Conservation (phyloP, 148 eudicot genomes). For the Fallopia convolvulus region DNA sequence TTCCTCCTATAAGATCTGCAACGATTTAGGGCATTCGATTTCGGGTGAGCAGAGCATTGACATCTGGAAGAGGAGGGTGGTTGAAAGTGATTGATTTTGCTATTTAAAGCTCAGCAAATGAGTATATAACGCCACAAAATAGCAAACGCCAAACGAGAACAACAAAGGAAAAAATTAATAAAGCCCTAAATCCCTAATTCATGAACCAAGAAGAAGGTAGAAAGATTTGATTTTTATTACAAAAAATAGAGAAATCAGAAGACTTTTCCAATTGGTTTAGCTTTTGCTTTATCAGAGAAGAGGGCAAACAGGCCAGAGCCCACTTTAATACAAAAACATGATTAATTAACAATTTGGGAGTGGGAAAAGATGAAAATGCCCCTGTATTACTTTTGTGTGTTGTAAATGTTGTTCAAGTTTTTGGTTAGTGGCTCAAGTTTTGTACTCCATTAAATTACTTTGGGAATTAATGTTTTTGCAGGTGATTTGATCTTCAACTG, state of each 20-base stretch:
- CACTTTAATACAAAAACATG: background rate
- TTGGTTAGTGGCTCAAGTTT: background rate
- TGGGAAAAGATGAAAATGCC: background rate
- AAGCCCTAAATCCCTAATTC: constrained; percentile 10
- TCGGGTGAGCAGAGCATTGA: constrained; percentile 1
- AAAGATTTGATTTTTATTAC: background rate
- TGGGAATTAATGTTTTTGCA: background rate
- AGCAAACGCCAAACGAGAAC: constrained; percentile 6
- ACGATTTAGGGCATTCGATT: constrained; percentile 7
- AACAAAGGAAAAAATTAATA: background rate
- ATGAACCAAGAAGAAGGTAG: background rate
- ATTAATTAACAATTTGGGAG: background rate
- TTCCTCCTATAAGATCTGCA: constrained; percentile 10
- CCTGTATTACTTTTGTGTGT: background rate
- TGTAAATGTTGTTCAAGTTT: background rate
- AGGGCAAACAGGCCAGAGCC: background rate
- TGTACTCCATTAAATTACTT: background rate
- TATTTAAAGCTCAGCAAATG: constrained; percentile 12
- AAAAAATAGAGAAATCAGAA: background rate
- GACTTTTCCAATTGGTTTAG: constrained; percentile 1
- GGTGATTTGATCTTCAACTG: constrained; percentile 5
- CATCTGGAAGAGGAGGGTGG: constrained; percentile 10
- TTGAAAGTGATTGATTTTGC: constrained; percentile 13
- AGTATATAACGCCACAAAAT: constrained; percentile 6
- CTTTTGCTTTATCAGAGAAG: constrained; percentile 1